These are phyloP conservation scores for Prunus mira DNA, from an alignment of 306 rosid species.

Conservation along the genomic window DNA sequence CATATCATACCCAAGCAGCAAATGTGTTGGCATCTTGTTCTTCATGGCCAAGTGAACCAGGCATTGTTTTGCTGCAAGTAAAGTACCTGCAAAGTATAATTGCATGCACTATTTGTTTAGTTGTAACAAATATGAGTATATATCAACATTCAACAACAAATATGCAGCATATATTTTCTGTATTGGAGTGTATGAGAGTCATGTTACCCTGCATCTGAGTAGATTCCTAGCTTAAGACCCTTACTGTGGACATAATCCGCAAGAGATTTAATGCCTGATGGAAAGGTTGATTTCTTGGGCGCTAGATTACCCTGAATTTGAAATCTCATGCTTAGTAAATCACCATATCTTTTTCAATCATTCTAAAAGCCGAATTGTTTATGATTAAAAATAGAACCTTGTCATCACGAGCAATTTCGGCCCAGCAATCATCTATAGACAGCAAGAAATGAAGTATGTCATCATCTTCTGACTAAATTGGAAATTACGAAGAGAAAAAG, in stretches of 20 bases:
- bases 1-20: constrained; percentile 78
- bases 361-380: background rate
- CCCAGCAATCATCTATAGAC: constrained; percentile 94
- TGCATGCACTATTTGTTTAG: background rate
- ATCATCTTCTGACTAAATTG: background rate
- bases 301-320: constrained; percentile 60
- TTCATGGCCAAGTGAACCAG: constrained; percentile 92
- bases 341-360: background rate
- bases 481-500: background rate
- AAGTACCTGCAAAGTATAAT: constrained; percentile 52
- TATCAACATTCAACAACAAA: background rate
- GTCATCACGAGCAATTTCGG: constrained; percentile 67
- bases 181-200: background rate
- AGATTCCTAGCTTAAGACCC: constrained; percentile 95
- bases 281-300: constrained; percentile 80
- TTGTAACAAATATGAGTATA: background rate
- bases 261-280: constrained; percentile 87
- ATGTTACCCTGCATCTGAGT: constrained; percentile 93
- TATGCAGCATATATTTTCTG: background rate
- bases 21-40: constrained; percentile 87
- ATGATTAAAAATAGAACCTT: constrained; percentile 34
- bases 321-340: background rate
- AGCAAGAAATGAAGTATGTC: constrained; percentile 1
- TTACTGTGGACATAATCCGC: constrained; percentile 89
- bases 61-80: constrained; percentile 89